phyloP scores from a whole-genome alignment of 2,329 filamentous ascomycete genomes.

The Dactylellina drechsleri region DNA sequence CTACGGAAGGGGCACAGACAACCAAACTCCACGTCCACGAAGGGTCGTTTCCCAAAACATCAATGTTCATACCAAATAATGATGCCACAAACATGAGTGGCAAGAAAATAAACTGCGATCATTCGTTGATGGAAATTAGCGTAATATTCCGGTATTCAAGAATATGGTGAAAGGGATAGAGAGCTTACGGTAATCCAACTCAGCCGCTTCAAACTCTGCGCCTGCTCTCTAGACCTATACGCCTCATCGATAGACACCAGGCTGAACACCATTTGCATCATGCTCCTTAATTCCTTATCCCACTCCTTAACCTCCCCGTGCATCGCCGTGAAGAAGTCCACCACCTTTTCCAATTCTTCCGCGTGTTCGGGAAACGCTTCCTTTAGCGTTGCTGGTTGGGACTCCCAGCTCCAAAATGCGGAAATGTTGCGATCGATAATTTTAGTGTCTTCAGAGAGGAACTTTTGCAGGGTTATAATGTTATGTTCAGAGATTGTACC shows the following conservation, averaged over 20 bases:
- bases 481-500: conserved; percentile 46
- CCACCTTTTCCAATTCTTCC: conserved; percentile 28
- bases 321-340: conserved; percentile 24
- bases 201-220: conserved; percentile 56
- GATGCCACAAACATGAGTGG: conserved; percentile 55
- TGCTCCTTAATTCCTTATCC: conserved; percentile 49
- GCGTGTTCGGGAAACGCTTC: conserved; percentile 35
- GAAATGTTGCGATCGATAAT: conserved; percentile 48
- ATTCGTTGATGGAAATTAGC: conserved; percentile 5
- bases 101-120: conserved; percentile 56
- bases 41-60: conserved; percentile 50
- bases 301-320: conserved; percentile 35
- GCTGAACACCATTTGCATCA: conserved; percentile 54
- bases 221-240: conserved; percentile 56
- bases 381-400: conserved; percentile 22
- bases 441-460: conserved; percentile 25
- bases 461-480: conserved; percentile 36
- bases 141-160: not conserved
- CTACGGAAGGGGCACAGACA: conserved; percentile 45
- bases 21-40: conserved; percentile 55
- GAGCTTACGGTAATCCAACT: conserved; percentile 57
- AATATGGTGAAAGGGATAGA: not conserved
- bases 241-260: conserved; percentile 57
- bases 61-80: conserved; percentile 56
- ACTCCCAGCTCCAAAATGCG: conserved; percentile 47